These are phyloP conservation scores for Pachysandra terminalis DNA, from an alignment of 164 flowering plant species.

Conservation along the genomic window DNA sequence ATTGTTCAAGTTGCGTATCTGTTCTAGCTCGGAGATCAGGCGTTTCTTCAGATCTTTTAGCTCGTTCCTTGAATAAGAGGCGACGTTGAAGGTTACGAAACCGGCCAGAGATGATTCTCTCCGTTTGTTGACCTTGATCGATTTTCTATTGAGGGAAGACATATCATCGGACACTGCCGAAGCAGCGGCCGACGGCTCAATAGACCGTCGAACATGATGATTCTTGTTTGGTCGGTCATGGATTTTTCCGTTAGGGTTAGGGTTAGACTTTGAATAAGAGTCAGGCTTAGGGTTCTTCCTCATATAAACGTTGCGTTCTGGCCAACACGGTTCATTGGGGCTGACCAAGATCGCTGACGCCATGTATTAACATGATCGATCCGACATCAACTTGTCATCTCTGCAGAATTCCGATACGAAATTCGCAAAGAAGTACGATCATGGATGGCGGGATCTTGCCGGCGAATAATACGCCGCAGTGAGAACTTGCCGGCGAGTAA, in stretches of 20 bases:
- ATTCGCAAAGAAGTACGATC: not conserved
- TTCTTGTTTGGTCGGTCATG: too few species aligned
- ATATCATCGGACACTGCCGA: conserved; percentile 19
- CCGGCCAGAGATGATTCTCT: conserved; percentile 3
- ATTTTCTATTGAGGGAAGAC: conserved; percentile 23
- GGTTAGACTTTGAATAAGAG: too few species aligned
- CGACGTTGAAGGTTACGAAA: conserved; percentile 37
- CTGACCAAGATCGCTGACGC: not conserved
- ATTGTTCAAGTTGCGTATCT: conserved; percentile 39
- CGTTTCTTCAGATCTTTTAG: conserved; percentile 47
- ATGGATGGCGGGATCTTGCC: not conserved
- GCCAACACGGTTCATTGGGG: not conserved
- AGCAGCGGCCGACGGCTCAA: not conserved
- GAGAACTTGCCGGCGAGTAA: not conserved
- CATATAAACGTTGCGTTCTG: too few species aligned
- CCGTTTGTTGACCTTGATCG: conserved; percentile 8
- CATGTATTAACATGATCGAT: not conserved
- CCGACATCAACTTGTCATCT: not conserved
- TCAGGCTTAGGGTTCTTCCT: too few species aligned
- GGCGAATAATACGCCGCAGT: not conserved
- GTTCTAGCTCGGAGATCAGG: conserved; percentile 48
- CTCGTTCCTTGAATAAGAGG: conserved; percentile 38
- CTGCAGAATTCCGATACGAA: not conserved
- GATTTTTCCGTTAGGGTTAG: too few species aligned
- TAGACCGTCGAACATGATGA: not conserved